phyloP scores from a whole-genome alignment of 805 yeast genomes.

The Saccharomyces paradoxus region DNA sequence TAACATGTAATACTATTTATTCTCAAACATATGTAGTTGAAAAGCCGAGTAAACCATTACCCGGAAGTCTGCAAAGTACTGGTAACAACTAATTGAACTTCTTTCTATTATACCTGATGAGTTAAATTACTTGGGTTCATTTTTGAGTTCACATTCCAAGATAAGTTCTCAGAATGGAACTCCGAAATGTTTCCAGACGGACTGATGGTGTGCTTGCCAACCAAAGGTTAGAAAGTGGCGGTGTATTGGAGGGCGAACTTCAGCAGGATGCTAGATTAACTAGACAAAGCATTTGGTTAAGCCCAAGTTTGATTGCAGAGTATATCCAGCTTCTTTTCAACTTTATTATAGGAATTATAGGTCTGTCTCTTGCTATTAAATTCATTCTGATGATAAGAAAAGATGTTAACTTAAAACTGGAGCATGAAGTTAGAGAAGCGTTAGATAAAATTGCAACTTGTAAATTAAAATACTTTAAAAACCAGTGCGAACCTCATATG shows the following conservation, averaged over 20 bases:
- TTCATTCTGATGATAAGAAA: conserved; percentile 48
- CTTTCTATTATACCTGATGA: neutral
- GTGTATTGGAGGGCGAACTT: neutral
- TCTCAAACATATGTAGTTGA: neutral
- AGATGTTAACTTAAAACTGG: conserved; percentile 69
- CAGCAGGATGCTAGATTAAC: neutral
- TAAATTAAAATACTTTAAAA: conserved; percentile 56
- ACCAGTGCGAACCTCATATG: conserved; percentile 57
- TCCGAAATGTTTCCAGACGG: neutral
- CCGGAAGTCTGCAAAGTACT: neutral
- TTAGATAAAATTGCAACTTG: conserved; percentile 52
- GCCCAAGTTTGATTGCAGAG: conserved; percentile 11
- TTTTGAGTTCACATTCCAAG: neutral
- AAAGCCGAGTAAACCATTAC: neutral
- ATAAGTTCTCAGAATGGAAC: neutral
- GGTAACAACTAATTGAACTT: neutral
- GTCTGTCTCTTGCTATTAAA: conserved; percentile 44
- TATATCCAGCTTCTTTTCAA: conserved; percentile 62
- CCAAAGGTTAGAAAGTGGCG: neutral
- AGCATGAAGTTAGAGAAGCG: conserved; percentile 27
- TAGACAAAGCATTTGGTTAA: neutral
- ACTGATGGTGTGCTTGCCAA: neutral
- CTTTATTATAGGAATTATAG: conserved; percentile 39
- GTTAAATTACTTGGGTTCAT: neutral
- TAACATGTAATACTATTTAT: neutral